Conservation (phyloP, 2,329 filamentous ascomycete species). For the Nemania bipapillata region DNA sequence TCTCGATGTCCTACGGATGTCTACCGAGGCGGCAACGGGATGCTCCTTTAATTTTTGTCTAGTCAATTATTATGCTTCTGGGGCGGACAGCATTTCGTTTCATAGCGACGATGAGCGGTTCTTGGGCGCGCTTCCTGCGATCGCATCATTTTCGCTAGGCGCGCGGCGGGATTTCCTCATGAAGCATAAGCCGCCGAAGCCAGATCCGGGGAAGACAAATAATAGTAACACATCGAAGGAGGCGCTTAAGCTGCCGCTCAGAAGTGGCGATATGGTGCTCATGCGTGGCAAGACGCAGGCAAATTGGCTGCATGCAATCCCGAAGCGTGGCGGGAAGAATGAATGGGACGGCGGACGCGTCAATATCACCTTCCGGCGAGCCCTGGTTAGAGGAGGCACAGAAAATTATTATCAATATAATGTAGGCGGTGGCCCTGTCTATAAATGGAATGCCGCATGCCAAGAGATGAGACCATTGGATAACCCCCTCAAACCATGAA, state of each 20-base stretch:
- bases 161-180: slow-evolving; percentile 79
- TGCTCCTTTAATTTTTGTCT: slow-evolving; percentile 80
- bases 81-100: slow-evolving; percentile 79
- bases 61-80: slow-evolving; percentile 85
- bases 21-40: slow-evolving; percentile 73
- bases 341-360: slow-evolving; percentile 71
- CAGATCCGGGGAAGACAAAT: slow-evolving; percentile 36
- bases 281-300: slow-evolving; percentile 81
- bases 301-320: slow-evolving; percentile 81
- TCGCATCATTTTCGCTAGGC: slow-evolving; percentile 79
- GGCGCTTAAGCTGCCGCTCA: slow-evolving; percentile 64
- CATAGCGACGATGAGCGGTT: slow-evolving; percentile 85
- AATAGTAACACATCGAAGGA: slow-evolving; percentile 46
- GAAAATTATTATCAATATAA: slow-evolving; percentile 89
- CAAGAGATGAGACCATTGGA: slow-evolving; percentile 62
- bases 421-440: slow-evolving; percentile 75
- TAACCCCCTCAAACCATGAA: slow-evolving; percentile 18
- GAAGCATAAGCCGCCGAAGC: slow-evolving; percentile 74
- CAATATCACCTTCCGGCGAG: slow-evolving; percentile 82
- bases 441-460: slow-evolving; percentile 70
- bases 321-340: slow-evolving; percentile 74
- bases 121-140: slow-evolving; percentile 73
- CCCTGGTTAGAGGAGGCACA: slow-evolving; percentile 76
- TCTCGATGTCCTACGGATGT: slow-evolving; percentile 69
- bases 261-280: slow-evolving; percentile 79